phyloP scores from a whole-genome alignment of 2,329 filamentous ascomycete genomes.

The Hysterium pulicare region DNA sequence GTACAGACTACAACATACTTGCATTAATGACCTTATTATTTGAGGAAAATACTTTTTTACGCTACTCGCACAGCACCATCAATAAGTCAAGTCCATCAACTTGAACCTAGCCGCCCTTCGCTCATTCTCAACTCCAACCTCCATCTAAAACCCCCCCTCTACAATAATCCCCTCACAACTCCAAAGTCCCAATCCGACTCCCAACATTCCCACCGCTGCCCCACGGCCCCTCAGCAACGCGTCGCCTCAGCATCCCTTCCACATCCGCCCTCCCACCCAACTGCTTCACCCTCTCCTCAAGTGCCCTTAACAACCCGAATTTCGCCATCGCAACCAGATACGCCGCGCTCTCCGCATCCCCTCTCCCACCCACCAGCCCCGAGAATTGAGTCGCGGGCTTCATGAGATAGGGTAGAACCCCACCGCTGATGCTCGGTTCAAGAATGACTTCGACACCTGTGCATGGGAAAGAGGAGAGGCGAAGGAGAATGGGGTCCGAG shows the following conservation, averaged over 20 bases:
- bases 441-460: slow-evolving; percentile 52
- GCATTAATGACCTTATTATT: no score
- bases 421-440: slow-evolving; percentile 48
- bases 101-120: no score
- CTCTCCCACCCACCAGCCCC: slow-evolving; percentile 57
- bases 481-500: slow-evolving; percentile 47
- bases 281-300: slow-evolving; percentile 45
- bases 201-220: slow-evolving; percentile 40
- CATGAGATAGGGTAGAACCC: slow-evolving; percentile 55
- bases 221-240: slow-evolving; percentile 43
- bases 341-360: slow-evolving; percentile 55
- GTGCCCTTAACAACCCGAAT: slow-evolving; percentile 52
- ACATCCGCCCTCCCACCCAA: slow-evolving; percentile 37
- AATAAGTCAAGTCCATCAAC: no score
- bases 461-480: slow-evolving; percentile 27
- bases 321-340: slow-evolving; percentile 57
- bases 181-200: slow-evolving; percentile 46
- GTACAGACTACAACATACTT: no score
- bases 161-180: slow-evolving; percentile 32
- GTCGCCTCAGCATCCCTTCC: slow-evolving; percentile 39
- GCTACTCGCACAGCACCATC: no score
- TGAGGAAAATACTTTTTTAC: no score
- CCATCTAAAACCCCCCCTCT: no score
- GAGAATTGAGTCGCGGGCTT: slow-evolving; percentile 55
- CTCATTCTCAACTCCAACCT: no score